A percentile compares a stretch with the other conserved stretches of the same genome.
Conservation (phyloP, 495 filamentous ascomycete genomes). For the Neurospora sp. region DNA sequence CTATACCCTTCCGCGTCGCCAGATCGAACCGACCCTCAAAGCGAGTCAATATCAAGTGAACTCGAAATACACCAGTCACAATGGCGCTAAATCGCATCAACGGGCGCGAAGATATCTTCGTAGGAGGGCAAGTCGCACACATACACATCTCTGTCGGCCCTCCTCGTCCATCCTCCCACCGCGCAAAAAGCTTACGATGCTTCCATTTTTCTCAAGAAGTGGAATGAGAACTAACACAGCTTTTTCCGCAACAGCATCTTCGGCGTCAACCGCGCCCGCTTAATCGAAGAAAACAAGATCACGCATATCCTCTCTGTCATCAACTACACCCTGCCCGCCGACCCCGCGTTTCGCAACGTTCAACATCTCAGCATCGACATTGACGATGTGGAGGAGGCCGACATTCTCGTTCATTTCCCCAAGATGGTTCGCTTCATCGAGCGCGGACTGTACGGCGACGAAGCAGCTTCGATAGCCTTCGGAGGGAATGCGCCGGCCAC, state of each 20-base stretch:
- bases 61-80: too few species aligned
- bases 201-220: not conserved
- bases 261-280: slow-evolving; percentile 55
- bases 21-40: not conserved
- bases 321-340: slow-evolving; percentile 27
- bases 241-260: slow-evolving; percentile 50
- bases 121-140: slow-evolving; percentile 65
- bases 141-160: not conserved
- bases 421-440: slow-evolving; percentile 73
- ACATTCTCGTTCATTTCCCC: slow-evolving; percentile 73
- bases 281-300: slow-evolving; percentile 61
- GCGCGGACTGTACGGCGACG: slow-evolving; percentile 44
- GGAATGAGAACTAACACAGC: slow-evolving; percentile 17
- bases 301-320: slow-evolving; percentile 85
- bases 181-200: not conserved
- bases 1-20: not conserved
- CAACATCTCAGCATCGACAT: slow-evolving; percentile 70
- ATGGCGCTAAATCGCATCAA: slow-evolving; percentile 42
- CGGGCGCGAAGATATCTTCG: slow-evolving; percentile 65
- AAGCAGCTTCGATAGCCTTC: slow-evolving; percentile 6
- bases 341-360: slow-evolving; percentile 38
- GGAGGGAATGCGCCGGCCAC: not conserved
- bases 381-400: slow-evolving; percentile 79
- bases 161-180: not conserved
- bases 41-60: too few species aligned